Percentiles rank a stretch among this genome's conserved stretches.
Evolutionary conservation across 2,329 filamentous ascomycete genomes (phyloP).

Genomic region (Ceratocystis colombiana): DNA sequence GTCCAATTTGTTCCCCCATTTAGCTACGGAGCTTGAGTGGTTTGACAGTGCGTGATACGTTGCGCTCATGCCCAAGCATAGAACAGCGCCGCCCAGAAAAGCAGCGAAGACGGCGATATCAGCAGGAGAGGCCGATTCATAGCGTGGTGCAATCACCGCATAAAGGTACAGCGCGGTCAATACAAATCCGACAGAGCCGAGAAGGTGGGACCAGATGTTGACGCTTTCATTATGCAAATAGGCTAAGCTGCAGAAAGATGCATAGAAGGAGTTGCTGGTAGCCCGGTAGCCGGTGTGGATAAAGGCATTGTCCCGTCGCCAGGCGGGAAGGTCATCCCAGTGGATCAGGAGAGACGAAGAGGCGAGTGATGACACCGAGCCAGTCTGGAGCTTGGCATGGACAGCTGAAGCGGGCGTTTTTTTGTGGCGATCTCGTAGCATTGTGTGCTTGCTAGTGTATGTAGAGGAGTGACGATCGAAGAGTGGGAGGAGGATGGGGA

Average conservation of each 20-base stretch:
- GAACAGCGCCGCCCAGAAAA: conserved; percentile 65
- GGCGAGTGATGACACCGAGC: not conserved
- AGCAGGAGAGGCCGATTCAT: conserved; percentile 47
- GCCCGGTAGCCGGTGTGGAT: conserved; percentile 46
- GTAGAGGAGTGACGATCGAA: not conserved
- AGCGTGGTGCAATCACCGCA: conserved; percentile 51
- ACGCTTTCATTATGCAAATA: conserved; percentile 53
- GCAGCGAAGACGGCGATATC: conserved; percentile 66
- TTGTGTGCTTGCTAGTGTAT: not conserved
- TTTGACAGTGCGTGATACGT: conserved; percentile 79
- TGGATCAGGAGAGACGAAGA: conserved; percentile 27
- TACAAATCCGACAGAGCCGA: conserved; percentile 54
- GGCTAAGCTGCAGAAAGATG: conserved; percentile 40
- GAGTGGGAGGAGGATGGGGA: not conserved
- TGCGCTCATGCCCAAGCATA: conserved; percentile 70
- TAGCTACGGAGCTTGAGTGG: conserved; percentile 67
- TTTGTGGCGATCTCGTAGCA: conserved; percentile 4
- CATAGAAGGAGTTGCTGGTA: conserved; percentile 40
- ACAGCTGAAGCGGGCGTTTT: not conserved
- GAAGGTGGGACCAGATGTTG: conserved; percentile 54
- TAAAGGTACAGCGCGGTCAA: conserved; percentile 45
- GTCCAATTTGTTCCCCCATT: conserved; percentile 84
- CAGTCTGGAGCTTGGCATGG: not conserved
- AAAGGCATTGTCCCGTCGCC: conserved; percentile 51
- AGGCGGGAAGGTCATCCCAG: conserved; percentile 49